Evolutionary conservation across 805 yeast genomes (phyloP), one percentile per base, ranked within the genome.

Genomic region (Cyberlindnera sargentensis): DNA sequence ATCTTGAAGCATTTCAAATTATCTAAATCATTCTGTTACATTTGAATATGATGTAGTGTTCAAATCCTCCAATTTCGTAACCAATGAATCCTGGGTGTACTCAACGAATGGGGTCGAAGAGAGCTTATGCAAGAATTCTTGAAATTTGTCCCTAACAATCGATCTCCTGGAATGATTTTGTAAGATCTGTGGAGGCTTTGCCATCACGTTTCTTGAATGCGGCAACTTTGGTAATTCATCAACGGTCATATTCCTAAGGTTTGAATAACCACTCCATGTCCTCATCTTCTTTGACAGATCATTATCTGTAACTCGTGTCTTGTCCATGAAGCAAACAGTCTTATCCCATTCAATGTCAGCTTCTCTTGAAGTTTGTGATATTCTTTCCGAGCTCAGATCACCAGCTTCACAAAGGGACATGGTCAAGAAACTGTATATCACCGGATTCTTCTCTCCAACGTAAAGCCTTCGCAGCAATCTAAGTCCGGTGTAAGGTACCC

Each of bases 321-420:
- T 45, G 34, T 59, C 58, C n/a, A 69, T 55, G 49, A 73, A 47
- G 48, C 80, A 73, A 36, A 75, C 57, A 0, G 79, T 75, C 6
- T 44, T 55, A 3, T 62, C 61, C 84, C 84, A 80, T 32, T 68
- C 65, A 11, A 76, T 57, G 46, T 72, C 75, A 3, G 65, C 61
- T 5, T 60, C 58, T 2, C 66, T 60, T 3, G 58, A 58, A 2
- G 67, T 55, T 29, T 63, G 55, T 3, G 62, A 47, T 8, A 58
- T 59, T 26, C 71, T 63, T 41, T 68, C 73, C 62, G 67, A 72
- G 43, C 69, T 70, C 4, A 68, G 62, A 31, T 59, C 56, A 0
- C 89, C 87, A 5, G 64, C 57, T 15, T 67, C 56, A 56, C 89
- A 82, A 50, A 72, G 78, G 0, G 72, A 63, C 15, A 81, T 48